Conservation (phyloP, 2,329 filamentous ascomycete genomes). For the Trichoderma gracile region DNA sequence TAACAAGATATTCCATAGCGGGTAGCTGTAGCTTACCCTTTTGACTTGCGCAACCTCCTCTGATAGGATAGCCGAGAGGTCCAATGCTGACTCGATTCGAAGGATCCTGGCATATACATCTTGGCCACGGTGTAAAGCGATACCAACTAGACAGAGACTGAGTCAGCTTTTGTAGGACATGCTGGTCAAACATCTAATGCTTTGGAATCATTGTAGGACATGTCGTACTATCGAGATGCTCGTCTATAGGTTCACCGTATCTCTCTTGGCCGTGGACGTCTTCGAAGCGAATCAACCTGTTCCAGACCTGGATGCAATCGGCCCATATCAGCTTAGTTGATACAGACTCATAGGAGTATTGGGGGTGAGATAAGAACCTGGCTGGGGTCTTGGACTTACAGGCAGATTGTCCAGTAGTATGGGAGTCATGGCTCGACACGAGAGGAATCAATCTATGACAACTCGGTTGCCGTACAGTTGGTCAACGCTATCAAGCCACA, state of each 20-base stretch:
- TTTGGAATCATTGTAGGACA: constrained; percentile 11
- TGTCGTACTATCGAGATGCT: constrained; percentile 5
- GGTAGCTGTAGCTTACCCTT: neutral
- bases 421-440: constrained; percentile 6
- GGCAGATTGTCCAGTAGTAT: constrained; percentile 4
- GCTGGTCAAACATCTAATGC: neutral
- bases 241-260: constrained; percentile 15
- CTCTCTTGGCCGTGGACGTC: constrained; percentile 7
- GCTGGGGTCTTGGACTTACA: neutral
- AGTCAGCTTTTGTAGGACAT: constrained; percentile 2
- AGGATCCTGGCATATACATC: constrained; percentile 17
- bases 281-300: constrained; percentile 17
- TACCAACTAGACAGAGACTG: neutral
- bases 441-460: neutral
- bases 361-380: neutral
- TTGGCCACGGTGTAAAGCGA: constrained; percentile 17
- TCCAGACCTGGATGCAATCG: constrained; percentile 4
- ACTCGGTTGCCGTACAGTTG: neutral
- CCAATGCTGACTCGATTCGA: constrained; percentile 9
- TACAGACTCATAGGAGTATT: neutral
- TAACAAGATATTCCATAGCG: neutral
- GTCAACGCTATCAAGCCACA: neutral
- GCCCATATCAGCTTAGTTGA: neutral
- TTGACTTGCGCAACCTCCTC: constrained; percentile 6
- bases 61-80: constrained; percentile 12